Evolutionary conservation across 2,329 filamentous ascomycete species (phyloP).

Genomic region (Colletotrichum noveboracense): DNA sequence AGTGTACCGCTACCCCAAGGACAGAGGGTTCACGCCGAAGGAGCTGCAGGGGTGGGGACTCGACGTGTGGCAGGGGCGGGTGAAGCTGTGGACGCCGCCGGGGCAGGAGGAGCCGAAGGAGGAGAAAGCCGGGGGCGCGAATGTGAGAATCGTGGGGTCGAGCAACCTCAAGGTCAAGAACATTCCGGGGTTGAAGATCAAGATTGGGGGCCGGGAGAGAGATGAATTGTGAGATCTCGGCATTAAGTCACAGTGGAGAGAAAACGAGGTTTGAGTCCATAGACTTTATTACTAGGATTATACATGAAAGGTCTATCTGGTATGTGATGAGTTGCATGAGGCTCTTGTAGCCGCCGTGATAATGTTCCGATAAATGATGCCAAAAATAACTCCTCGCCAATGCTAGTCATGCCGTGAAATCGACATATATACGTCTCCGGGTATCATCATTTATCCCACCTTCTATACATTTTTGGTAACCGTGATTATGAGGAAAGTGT

Average conservation of each 20-base stretch:
- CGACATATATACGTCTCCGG: not conserved
- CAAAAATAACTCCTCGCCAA: slow-evolving; percentile 10
- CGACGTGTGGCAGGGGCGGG: slow-evolving; percentile 40
- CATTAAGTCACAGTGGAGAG: not conserved
- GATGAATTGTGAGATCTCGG: slow-evolving; percentile 26
- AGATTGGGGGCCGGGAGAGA: slow-evolving; percentile 24
- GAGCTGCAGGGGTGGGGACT: slow-evolving; percentile 39
- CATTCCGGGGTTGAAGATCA: slow-evolving; percentile 30
- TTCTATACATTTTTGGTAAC: not conserved
- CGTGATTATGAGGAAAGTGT: not conserved
- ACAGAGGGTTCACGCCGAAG: slow-evolving; percentile 27
- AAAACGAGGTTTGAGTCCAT: not conserved
- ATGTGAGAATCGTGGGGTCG: slow-evolving; percentile 11
- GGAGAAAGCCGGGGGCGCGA: slow-evolving; percentile 24
- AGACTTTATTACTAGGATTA: slow-evolving; percentile 4
- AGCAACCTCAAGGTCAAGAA: slow-evolving; percentile 22
- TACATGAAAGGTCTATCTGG: not conserved
- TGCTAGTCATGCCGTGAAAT: slow-evolving; percentile 1
- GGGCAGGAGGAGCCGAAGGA: slow-evolving; percentile 29
- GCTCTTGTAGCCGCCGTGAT: not conserved
- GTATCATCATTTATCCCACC: slow-evolving; percentile 14
- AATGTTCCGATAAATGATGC: not conserved
- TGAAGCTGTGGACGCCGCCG: slow-evolving; percentile 38
- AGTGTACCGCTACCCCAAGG: slow-evolving; percentile 40
- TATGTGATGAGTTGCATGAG: not conserved